Percentiles rank a stretch among this genome's conserved stretches.
Conservation (phyloP, 169 alveolate genomes). For the Plasmodium inui region DNA sequence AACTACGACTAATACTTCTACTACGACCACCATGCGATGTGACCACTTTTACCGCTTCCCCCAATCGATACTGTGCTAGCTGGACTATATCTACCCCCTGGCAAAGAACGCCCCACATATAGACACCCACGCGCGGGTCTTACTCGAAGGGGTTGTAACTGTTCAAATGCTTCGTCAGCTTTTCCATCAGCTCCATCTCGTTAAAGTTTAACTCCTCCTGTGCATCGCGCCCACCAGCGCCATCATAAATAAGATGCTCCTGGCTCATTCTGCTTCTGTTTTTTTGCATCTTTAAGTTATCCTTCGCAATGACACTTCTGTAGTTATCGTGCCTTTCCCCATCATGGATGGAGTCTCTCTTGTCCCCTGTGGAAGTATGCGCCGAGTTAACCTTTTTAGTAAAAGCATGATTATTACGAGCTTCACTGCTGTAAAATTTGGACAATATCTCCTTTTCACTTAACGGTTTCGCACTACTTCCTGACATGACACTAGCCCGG, state of each 20-base stretch:
- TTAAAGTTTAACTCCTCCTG: constrained; percentile 6
- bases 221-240: not conserved
- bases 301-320: not conserved
- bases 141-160: constrained; percentile 63
- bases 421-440: constrained; percentile 15
- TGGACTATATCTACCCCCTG: not conserved
- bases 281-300: not conserved
- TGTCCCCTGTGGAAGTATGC: not conserved
- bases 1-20: not conserved
- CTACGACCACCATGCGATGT: not conserved
- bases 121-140: not conserved
- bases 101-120: not conserved
- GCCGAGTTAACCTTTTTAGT: not conserved
- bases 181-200: constrained; percentile 56
- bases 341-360: not conserved
- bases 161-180: constrained; percentile 45
- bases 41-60: not conserved
- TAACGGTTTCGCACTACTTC: not conserved
- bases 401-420: not conserved
- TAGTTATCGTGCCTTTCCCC: not conserved
- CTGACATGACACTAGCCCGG: not conserved
- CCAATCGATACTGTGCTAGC: not conserved
- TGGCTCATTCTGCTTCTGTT: not conserved
- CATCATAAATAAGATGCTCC: not conserved
- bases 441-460: constrained; percentile 36